These are phyloP conservation scores for Carex myosuroides DNA, from an alignment of 176 grass and related monocot genomes.

Conservation along the genomic window DNA sequence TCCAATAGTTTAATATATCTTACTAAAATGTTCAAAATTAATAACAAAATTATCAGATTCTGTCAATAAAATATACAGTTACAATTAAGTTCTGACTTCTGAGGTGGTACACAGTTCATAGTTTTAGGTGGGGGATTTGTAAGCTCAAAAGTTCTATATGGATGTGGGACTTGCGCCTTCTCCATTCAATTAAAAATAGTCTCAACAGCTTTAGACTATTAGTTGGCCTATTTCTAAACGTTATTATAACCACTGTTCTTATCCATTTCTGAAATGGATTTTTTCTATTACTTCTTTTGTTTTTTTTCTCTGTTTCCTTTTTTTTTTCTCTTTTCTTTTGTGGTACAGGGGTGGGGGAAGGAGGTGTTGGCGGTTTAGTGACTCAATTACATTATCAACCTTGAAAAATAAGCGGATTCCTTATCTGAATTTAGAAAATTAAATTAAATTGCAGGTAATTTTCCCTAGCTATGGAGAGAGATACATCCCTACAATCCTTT, in stretches of 20 bases:
- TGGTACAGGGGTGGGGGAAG: not conserved
- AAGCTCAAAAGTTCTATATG: not conserved
- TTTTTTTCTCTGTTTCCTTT: not conserved
- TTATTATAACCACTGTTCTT: not conserved
- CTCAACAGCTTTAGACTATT: not conserved
- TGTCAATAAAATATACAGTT: not conserved
- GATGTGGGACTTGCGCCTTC: not conserved
- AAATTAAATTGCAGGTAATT: constrained; percentile 51
- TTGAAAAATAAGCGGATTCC: not conserved
- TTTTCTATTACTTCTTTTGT: not conserved
- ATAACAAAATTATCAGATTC: not conserved
- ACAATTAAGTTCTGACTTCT: not conserved
- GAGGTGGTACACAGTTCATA: not conserved
- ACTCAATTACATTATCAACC: not conserved
- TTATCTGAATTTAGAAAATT: not conserved
- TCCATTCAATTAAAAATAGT: not conserved
- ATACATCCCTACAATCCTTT: constrained; percentile 68
- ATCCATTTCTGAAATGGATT: not conserved
- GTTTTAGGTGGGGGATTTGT: not conserved
- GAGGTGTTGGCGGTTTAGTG: not conserved
- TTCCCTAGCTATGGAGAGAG: constrained; percentile 97
- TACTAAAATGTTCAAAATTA: not conserved
- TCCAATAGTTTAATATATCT: not conserved
- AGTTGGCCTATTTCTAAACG: not conserved
- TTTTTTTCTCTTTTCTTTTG: not conserved